These are phyloP conservation scores for Kurtzmaniella quercitrusa DNA, from an alignment of 1,139 yeast genomes.

Conservation along the genomic window DNA sequence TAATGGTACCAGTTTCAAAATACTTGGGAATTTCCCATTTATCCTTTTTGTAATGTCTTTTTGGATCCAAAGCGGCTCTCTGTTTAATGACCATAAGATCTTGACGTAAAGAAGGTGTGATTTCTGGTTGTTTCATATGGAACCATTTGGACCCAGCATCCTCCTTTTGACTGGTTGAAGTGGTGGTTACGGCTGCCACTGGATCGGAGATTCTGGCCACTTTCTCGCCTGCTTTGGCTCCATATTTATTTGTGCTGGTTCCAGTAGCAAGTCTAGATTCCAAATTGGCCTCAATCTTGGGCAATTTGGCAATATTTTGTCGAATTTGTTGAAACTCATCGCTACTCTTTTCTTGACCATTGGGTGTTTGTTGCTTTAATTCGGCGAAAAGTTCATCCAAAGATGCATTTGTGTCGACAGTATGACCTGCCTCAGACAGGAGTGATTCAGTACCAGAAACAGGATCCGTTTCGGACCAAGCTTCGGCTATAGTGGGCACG, in stretches of 20 bases:
- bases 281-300: conserved; percentile 31
- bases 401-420: neutral
- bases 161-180: conserved; percentile 10
- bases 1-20: conserved; percentile 84
- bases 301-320: conserved; percentile 27
- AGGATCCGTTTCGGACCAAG: conserved; percentile 12
- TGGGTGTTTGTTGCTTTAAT: conserved; percentile 5
- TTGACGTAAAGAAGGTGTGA: conserved; percentile 69
- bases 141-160: conserved; percentile 73
- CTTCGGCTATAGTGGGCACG: conserved; percentile 10
- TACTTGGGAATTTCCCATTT: conserved; percentile 77
- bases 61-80: conserved; percentile 91
- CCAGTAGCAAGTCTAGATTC: conserved; percentile 18
- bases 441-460: conserved; percentile 15
- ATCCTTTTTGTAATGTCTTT: conserved; percentile 89
- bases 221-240: conserved; percentile 11
- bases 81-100: conserved; percentile 78
- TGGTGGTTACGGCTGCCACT: conserved; percentile 19
- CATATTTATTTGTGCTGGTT: conserved; percentile 8
- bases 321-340: conserved; percentile 29
- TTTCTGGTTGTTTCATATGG: conserved; percentile 72
- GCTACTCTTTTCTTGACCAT: conserved; percentile 7
- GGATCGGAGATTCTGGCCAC: conserved; percentile 50
- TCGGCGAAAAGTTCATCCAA: conserved; percentile 7
- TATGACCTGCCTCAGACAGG: conserved; percentile 1